A percentile compares a stretch with the other conserved stretches of the same genome.
phyloP scores from a whole-genome alignment of 805 yeast species.

The Sporopachydermia lactativora region DNA sequence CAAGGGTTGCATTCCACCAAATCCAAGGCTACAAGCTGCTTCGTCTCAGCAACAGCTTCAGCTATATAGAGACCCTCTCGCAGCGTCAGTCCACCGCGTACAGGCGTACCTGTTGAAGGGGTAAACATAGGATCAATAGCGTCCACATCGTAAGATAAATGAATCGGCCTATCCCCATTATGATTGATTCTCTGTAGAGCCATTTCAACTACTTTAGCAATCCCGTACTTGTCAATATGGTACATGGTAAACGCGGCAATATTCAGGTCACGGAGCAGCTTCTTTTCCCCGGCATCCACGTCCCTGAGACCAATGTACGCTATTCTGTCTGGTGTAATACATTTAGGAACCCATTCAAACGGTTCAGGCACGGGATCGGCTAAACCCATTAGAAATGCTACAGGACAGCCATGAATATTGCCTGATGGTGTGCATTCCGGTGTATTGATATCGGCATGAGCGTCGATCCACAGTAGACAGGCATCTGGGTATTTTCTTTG shows the following conservation, averaged over 20 bases:
- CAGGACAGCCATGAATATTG: slow-evolving; percentile 94
- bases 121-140: slow-evolving; percentile 91
- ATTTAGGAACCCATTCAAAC: slow-evolving; percentile 67
- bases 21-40: slow-evolving; percentile 78
- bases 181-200: slow-evolving; percentile 75
- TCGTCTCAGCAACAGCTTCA: slow-evolving; percentile 84
- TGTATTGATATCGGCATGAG: slow-evolving; percentile 95
- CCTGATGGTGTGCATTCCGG: slow-evolving; percentile 75
- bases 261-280: slow-evolving; percentile 50
- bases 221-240: slow-evolving; percentile 89
- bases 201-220: slow-evolving; percentile 82
- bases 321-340: slow-evolving; percentile 51
- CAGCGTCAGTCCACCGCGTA: slow-evolving; percentile 87
- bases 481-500: slow-evolving; percentile 71
- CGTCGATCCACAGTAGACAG: slow-evolving; percentile 91
- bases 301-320: slow-evolving; percentile 94
- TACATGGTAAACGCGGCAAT: slow-evolving; percentile 90
- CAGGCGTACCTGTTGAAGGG: slow-evolving; percentile 97
- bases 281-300: slow-evolving; percentile 77
- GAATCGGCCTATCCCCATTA: slow-evolving; percentile 58
- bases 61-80: slow-evolving; percentile 89
- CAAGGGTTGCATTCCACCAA: slow-evolving; percentile 90
- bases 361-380: slow-evolving; percentile 52
- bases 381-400: slow-evolving; percentile 78
- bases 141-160: slow-evolving; percentile 89